Base-by-base conservation (phyloP, 805 yeast species). In the Starmerella etchellsii region DNA sequence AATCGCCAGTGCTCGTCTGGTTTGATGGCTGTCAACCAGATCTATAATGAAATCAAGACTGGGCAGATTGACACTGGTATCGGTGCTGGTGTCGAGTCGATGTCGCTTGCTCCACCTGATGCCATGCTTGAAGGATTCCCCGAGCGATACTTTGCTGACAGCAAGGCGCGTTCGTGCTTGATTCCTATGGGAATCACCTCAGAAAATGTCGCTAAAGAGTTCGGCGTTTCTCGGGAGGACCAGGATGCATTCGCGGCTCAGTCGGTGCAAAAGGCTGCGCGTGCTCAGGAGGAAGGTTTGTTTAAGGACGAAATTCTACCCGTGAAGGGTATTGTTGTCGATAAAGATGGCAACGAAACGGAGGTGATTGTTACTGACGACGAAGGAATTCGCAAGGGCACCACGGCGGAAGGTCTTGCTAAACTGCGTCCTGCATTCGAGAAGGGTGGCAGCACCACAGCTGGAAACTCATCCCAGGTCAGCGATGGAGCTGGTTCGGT, bases 1-100 rank as follows among this genome's bases (percentile, higher is more conserved):
- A 87, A 87, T 68, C 76, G 97, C 64, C 96, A 87, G 61, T 87
- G 97, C 62, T 83, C 95, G 6, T 81, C 94, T 2, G 95, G 96
- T 22, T 68, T 87, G 54, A 81, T 85, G 71, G 91, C 95, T 13
- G 74, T 85, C 28, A 78, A 81, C 55, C 20, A 15, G 22, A 24
- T 34, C 23, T 23, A 22, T 20, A 34, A 25, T 16, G 83, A 82
- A 65, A 87, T 88, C 57, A 67, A 68, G 53, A 65, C 73, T 44
- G 96, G 96, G 31, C 95, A 87, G 69, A 85, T 88, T 54, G 82
- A 76, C 50, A 70, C 88, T 54, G 97, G 97, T 42, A 66, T 88
- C 40, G 97, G 91, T 19, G 78, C 78, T 35, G 97, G 97, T 56
- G 94, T 78, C 37, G 97, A 87, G 66, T 78, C 94, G 52, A 88